phyloP scores from a whole-genome alignment of 768 basidiomycete genomes.

The Tremella mesenterica region DNA sequence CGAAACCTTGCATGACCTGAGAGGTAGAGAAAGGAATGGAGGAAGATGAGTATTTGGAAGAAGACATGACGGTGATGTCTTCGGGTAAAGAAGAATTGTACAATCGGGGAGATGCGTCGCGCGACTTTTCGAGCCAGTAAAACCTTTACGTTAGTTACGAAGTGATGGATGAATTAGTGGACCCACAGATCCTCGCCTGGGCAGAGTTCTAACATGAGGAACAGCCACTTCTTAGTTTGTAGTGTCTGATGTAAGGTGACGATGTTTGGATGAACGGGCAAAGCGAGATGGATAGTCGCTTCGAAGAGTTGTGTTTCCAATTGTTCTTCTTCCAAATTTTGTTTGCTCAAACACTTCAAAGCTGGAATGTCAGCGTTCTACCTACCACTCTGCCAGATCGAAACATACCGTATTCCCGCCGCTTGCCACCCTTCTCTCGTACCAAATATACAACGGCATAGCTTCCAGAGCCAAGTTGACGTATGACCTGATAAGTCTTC shows the following conservation, averaged over 20 bases:
- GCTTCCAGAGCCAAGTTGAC: slow-evolving; percentile 75
- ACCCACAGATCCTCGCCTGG: slow-evolving; percentile 77
- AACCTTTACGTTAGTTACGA: slow-evolving; percentile 47
- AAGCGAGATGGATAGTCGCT: slow-evolving; percentile 89
- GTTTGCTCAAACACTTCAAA: slow-evolving; percentile 93
- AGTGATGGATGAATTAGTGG: background rate
- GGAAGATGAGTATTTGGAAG: slow-evolving; percentile 42
- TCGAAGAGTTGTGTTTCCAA: slow-evolving; percentile 84
- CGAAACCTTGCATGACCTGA: slow-evolving; percentile 28
- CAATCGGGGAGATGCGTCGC: slow-evolving; percentile 51
- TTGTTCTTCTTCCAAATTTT: slow-evolving; percentile 79
- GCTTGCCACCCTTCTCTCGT: slow-evolving; percentile 36
- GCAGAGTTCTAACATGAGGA: slow-evolving; percentile 89
- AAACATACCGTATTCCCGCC: slow-evolving; percentile 43
- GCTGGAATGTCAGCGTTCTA: slow-evolving; percentile 51
- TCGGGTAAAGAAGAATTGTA: slow-evolving; percentile 24
- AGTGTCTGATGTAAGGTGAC: slow-evolving; percentile 86
- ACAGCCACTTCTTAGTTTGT: slow-evolving; percentile 81
- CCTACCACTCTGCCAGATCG: background rate
- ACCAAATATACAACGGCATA: slow-evolving; percentile 94
- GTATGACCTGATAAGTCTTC: slow-evolving; percentile 64
- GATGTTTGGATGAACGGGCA: slow-evolving; percentile 82
- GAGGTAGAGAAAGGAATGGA: slow-evolving; percentile 42
- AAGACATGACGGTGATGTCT: slow-evolving; percentile 32
- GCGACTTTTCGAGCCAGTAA: slow-evolving; percentile 94